Percentiles rank a stretch among this genome's conserved stretches.
Conservation (phyloP, 2,329 filamentous ascomycete genomes). For the Fulvia fulva region DNA sequence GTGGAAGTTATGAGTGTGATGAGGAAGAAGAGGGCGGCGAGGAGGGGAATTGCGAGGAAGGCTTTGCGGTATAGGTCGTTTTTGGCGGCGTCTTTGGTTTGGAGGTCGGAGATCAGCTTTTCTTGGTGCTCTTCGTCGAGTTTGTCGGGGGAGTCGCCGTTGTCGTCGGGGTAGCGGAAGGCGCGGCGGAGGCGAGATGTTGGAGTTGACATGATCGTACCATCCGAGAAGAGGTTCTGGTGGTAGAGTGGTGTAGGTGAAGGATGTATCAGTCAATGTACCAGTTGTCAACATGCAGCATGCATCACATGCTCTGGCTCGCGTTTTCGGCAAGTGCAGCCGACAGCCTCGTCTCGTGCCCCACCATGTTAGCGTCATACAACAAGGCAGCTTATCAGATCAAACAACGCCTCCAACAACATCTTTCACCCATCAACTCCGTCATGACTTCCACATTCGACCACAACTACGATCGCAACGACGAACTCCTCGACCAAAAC, state of each 20-base stretch:
- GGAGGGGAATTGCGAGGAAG: slow-evolving; percentile 59
- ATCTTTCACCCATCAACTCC: background rate
- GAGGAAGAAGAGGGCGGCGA: slow-evolving; percentile 56
- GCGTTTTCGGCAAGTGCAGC: background rate
- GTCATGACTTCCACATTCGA: background rate
- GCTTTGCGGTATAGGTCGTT: slow-evolving; percentile 35
- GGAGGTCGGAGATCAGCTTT: slow-evolving; percentile 54
- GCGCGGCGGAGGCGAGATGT: slow-evolving; percentile 58
- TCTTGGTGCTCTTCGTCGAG: slow-evolving; percentile 75
- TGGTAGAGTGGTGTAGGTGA: background rate
- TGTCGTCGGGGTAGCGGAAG: slow-evolving; percentile 67
- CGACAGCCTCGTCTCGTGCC: background rate
- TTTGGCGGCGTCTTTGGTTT: slow-evolving; percentile 47
- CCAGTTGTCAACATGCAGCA: background rate
- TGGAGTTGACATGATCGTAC: slow-evolving; percentile 3
- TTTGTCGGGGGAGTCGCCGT: slow-evolving; percentile 52
- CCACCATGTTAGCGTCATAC: background rate
- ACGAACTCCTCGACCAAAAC: background rate
- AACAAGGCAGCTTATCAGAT: background rate
- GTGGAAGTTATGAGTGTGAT: slow-evolving; percentile 40
- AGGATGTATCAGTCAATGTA: background rate
- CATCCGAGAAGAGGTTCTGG: background rate
- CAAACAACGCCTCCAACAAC: background rate
- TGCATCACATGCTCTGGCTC: background rate
- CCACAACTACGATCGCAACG: background rate